These are phyloP conservation scores for Phytophthora syringae DNA, from an alignment of 352 stramenopile genomes.

Conservation along the genomic window DNA sequence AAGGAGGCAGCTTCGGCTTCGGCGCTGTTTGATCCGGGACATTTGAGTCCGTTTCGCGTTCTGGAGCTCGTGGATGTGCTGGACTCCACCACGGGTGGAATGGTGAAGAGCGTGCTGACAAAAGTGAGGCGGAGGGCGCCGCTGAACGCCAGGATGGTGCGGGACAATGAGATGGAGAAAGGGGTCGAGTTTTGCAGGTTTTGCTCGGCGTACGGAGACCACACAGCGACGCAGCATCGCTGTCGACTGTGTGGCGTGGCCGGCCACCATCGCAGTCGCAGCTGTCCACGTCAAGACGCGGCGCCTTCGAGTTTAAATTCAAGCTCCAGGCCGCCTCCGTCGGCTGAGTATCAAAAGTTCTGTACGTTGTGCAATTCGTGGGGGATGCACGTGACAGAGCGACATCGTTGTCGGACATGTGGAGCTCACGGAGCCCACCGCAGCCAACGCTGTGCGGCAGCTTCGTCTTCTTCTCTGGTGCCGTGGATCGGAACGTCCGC, in stretches of 20 bases:
- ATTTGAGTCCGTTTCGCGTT: conserved; percentile 66
- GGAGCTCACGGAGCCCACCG: conserved; percentile 59
- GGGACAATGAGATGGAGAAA: conserved; percentile 37
- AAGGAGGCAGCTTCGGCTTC: conserved; percentile 3
- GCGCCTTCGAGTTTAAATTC: background rate
- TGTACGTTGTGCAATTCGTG: conserved; percentile 66
- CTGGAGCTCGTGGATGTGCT: conserved; percentile 80
- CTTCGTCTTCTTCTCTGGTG: conserved; percentile 27
- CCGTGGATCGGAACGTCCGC: conserved; percentile 59
- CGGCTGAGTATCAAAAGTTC: conserved; percentile 44
- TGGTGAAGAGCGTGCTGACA: conserved; percentile 76
- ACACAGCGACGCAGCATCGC: conserved; percentile 66
- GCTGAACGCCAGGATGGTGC: conserved; percentile 40
- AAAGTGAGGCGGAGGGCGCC: conserved; percentile 66
- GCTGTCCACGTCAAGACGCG: conserved; percentile 42
- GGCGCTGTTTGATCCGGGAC: conserved; percentile 26
- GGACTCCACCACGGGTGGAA: conserved; percentile 75
- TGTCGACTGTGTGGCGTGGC: conserved; percentile 67
- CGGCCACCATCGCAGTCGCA: conserved; percentile 67
- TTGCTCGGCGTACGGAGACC: conserved; percentile 71
- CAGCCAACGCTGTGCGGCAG: conserved; percentile 51
- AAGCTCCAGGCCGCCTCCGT: conserved; percentile 7
- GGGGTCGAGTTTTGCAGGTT: conserved; percentile 74
- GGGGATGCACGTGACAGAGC: conserved; percentile 62
- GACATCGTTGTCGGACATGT: conserved; percentile 68